Base-by-base conservation (phyloP, 75 land plant genomes). In the Picea sitchensis region DNA sequence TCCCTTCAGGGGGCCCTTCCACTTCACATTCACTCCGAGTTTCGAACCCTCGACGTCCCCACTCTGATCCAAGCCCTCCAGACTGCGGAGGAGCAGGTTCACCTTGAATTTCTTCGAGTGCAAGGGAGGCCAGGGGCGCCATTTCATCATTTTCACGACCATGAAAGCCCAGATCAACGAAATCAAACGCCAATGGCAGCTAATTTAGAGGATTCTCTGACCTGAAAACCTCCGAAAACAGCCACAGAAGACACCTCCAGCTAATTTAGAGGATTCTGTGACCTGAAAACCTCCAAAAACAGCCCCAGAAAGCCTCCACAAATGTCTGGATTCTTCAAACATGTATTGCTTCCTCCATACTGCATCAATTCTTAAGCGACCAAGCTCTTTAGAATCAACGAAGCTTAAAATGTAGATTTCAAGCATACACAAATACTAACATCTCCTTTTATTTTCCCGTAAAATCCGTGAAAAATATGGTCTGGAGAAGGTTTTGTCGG, bases 91-190 rank as follows among this genome's bases (percentile, higher is more conserved):
- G 2, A 80, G 84, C 51, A 93, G 75, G 31, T 77, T 83, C 77
- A 90, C 92, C 83, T 88, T 87, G 78, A 65, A 91, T 47, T 91
- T 90, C 76, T 80, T 90, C 44, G 87, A 78, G 5, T 71, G 3
- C 32, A 76, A 36, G 15, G 90, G 84, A 54, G 94, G 92, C 91
- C 95, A 90, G 26, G 91, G 93, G 71, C 88, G 91, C 98, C 98
- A 95, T 65, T 86, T 82, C 82, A 93, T 93, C 91, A 90, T 86
- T 82, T 85, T 95, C 81, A 84, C 90, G 65, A 90, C 95, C 98
- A 93, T 93, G 36, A 6, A 77, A 15, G 54, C 9, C 26, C 73
- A 18, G 20, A 41, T 51, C 56, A 51, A 51, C 56, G 12, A 51
- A 51, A 51, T 51, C 56, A 51, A 51, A 51, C 56, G 56, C 56